Evolutionary conservation across 108 stramenopile species (phyloP).

Genomic region (Fragilaria radians): DNA sequence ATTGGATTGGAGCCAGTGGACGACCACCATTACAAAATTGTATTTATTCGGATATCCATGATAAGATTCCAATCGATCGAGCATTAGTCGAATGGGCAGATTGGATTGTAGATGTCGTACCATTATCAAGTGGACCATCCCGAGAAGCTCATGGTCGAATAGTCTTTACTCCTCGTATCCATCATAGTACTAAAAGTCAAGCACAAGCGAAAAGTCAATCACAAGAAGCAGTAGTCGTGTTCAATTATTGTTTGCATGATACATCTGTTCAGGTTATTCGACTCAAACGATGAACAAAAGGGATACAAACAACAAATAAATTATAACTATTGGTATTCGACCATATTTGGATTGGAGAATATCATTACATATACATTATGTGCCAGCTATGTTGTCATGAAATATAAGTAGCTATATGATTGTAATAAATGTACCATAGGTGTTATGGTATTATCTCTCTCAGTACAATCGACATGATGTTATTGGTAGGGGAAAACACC

Average conservation of each 20-base stretch:
- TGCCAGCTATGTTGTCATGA: too few relatives aligned
- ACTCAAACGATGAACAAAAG: too few relatives aligned
- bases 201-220: not conserved
- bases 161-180: slow-evolving; percentile 31
- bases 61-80: slow-evolving; percentile 46
- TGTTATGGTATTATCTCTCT: too few relatives aligned
- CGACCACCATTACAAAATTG: slow-evolving; percentile 1
- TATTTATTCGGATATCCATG: too few relatives aligned
- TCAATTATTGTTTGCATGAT: slow-evolving; percentile 39
- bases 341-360: too few relatives aligned
- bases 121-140: slow-evolving; percentile 67
- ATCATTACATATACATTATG: too few relatives aligned
- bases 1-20: slow-evolving; percentile 50
- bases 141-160: slow-evolving; percentile 75
- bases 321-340: too few relatives aligned
- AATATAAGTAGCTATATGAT: too few relatives aligned
- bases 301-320: too few relatives aligned
- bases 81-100: slow-evolving; percentile 58
- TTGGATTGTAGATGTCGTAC: slow-evolving; percentile 74
- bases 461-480: too few relatives aligned
- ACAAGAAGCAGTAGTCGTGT: slow-evolving; percentile 6
- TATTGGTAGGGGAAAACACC: too few relatives aligned
- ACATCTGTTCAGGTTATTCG: slow-evolving; percentile 28
- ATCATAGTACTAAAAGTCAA: slow-evolving; percentile 23
- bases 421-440: too few relatives aligned